A percentile compares a stretch with the other conserved stretches of the same genome.
Evolutionary conservation across 176 grass and related monocot species (phyloP).

Genomic region (Oryza brachyantha): DNA sequence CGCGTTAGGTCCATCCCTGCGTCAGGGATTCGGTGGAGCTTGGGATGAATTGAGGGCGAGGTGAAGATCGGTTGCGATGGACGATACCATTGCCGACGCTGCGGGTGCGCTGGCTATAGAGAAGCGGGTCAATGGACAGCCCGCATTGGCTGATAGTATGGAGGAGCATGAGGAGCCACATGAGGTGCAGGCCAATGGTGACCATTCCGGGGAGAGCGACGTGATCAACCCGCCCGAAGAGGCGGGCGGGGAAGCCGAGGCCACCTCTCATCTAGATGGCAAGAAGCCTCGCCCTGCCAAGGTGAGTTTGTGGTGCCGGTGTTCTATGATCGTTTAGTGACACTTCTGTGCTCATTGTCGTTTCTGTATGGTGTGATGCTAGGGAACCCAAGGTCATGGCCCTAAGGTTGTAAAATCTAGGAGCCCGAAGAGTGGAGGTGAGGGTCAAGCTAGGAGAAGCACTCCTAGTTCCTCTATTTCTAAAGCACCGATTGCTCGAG

Average conservation of each 20-base stretch:
- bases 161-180: background rate
- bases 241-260: slow-evolving; percentile 39
- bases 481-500: slow-evolving; percentile 26
- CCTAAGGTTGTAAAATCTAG: slow-evolving; percentile 41
- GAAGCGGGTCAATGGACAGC: slow-evolving; percentile 30
- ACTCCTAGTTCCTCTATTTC: slow-evolving; percentile 23
- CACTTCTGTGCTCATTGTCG: background rate
- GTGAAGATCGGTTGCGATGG: slow-evolving; percentile 23
- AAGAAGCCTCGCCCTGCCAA: slow-evolving; percentile 30
- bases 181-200: slow-evolving; percentile 33
- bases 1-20: background rate
- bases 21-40: background rate
- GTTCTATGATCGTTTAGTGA: background rate
- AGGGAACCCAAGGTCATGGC: slow-evolving; percentile 37
- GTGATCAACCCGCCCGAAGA: slow-evolving; percentile 57
- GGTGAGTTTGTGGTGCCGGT: slow-evolving; percentile 28
- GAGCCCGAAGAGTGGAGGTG: slow-evolving; percentile 42
- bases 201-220: slow-evolving; percentile 43
- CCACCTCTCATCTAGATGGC: slow-evolving; percentile 35
- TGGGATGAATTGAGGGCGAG: slow-evolving; percentile 9
- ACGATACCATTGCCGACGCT: slow-evolving; percentile 18
- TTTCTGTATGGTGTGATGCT: slow-evolving; percentile 4
- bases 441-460: slow-evolving; percentile 38
- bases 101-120: background rate
- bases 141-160: slow-evolving; percentile 1